Base-by-base conservation (phyloP, 1,284 basidiomycete species). In the Bjerkandera adusta region DNA sequence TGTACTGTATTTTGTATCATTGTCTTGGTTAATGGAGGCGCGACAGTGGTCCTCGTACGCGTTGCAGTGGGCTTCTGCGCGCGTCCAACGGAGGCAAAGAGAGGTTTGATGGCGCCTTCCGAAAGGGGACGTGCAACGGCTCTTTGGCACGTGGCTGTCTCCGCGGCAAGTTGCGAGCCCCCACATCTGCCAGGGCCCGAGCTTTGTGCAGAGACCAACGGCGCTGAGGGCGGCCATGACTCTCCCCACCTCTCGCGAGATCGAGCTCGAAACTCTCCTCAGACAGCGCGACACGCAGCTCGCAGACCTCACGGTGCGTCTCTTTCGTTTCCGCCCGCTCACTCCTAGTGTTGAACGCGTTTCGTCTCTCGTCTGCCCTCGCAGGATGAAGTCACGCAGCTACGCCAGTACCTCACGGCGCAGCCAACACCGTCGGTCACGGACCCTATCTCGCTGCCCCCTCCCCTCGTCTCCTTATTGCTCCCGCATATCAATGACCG, bases 251-350 rank as follows among this genome's bases (percentile, higher is more conserved):
- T 67, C 78, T 48, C 74, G 88, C 63, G 86, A 89, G 66, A 70
- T 89, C 51, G 85, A 90, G 62, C 78, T 91, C 34, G 88, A 91
- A 66, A 76, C 77, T 35, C 71, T 85, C 8, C 68, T 91, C 15
- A 74, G 85, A 55, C 74, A 83, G 62, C 76, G 85, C 57, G 86
- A 90, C 65, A 70, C 71, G 46, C 84, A 89, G 59, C 67, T 89
- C 47, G 69, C 75, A 42, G 76, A 83, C 58, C 75, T 90, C 50
- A 83, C 74, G 52, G 88, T 89, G 66, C 65, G 83, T 69, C 47
- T 47, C 32, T 26, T 25, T n/a, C 35, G 41, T 43, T 29, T 43
- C 29, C 39, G 15, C 4, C n/a, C 30, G 41, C 24, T 35, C 40
- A 15, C 33, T 4, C 20, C 22, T 27, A 27, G 38, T 46, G 36